Base-by-base conservation (phyloP, 1,284 basidiomycete genomes). In the Waitea zeae region DNA sequence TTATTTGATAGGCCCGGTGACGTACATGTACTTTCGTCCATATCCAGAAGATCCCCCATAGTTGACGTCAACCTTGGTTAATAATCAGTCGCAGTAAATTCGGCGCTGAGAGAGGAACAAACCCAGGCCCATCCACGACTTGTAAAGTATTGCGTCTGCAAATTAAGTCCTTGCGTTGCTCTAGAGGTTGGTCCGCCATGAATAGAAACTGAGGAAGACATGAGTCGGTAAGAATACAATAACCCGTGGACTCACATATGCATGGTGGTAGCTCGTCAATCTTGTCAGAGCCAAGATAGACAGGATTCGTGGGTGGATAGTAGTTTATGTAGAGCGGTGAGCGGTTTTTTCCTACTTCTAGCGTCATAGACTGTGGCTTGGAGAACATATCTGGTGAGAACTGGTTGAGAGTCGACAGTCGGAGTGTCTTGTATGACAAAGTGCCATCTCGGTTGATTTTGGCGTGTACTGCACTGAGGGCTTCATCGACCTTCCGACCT, bases 21-120 rank as follows among this genome's bases (percentile, higher is more conserved):
- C 58, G 38, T 45, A 61, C 65, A 54, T 57, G 40, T 72, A 79
- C 32, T 54, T 50, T 3, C 71, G 61, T 0, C 76, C 77, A 42
- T 72, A 76, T 0, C 73, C 73, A 4, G 67, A 69, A 4, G 70
- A 75, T 1, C 79, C 79, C 4, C 75, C 63, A 43, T 78, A 80
- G 45, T 80, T 74, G 12, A 82, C 72, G 38, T 70, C 66, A 14
- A 78, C 51, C 63, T 74, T 77, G n/a, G n/a, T n/a, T n/a, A n/a
- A n/a, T n/a, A n/a, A n/a, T n/a, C n/a, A n/a, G n/a, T n/a, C n/a
- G n/a, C n/a, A n/a, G n/a, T n/a, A n/a, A n/a, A n/a, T n/a, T n/a
- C n/a, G n/a, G n/a, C n/a, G n/a, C n/a, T n/a, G n/a, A n/a, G n/a
- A n/a, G n/a, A n/a, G n/a, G n/a, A n/a, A n/a, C 59, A 30, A 42